Percentiles rank a stretch among this genome's conserved stretches.
Evolutionary conservation across 202 grass and related monocot genomes (phyloP).

Genomic region (Schoenoplectus tabernaemontani): DNA sequence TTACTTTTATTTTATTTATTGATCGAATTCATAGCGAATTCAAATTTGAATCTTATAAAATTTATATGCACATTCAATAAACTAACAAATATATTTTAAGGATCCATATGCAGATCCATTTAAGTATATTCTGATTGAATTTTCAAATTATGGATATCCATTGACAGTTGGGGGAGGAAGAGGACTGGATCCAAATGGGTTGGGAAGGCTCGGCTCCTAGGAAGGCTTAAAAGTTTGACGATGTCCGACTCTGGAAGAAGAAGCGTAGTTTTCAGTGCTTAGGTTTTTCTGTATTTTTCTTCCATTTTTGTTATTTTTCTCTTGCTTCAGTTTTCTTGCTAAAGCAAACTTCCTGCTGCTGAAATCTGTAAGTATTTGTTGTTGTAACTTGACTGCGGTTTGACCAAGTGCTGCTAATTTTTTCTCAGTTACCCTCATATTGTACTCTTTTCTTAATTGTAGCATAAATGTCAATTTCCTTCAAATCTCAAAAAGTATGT

Average conservation of each 20-base stretch:
- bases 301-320: not conserved
- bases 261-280: constrained; percentile 36
- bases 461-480: not conserved
- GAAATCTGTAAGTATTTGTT: constrained; percentile 13
- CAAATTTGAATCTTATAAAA: no score
- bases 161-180: constrained; percentile 21
- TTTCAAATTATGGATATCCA: no score
- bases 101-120: no score
- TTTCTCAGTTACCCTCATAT: not conserved
- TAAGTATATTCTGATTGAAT: no score
- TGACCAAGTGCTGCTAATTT: not conserved
- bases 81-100: no score
- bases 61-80: no score
- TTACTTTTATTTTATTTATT: no score
- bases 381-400: not conserved
- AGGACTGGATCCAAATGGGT: constrained; percentile 67
- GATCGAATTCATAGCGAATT: no score
- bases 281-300: not conserved
- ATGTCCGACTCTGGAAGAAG: constrained; percentile 80
- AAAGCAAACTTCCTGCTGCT: not conserved
- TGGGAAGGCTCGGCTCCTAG: constrained; percentile 64
- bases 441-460: not conserved
- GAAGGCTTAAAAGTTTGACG: constrained; percentile 72
- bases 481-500: not conserved
- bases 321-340: not conserved